A percentile compares a stretch with the other conserved stretches of the same genome.
phyloP scores from a whole-genome alignment of 495 filamentous ascomycete genomes.

The Talaromyces wortmannii region DNA sequence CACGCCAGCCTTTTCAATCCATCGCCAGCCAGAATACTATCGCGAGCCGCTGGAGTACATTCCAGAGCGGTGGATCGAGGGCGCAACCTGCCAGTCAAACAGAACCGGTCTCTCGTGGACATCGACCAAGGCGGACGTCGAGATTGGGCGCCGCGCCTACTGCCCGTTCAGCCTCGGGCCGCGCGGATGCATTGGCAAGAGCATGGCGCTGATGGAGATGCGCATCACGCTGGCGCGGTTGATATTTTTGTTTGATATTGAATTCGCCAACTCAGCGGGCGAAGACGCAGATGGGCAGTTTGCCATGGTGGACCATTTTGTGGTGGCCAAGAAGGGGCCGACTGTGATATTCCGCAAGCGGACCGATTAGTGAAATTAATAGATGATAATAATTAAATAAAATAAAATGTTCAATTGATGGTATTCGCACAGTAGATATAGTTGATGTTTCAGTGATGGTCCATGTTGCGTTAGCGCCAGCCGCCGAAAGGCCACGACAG shows the following conservation, averaged over 20 bases:
- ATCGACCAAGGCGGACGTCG: slow-evolving; percentile 29
- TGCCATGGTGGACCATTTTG: slow-evolving; percentile 41
- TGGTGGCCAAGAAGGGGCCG: slow-evolving; percentile 35
- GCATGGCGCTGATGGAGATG: slow-evolving; percentile 50
- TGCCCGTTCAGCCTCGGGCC: slow-evolving; percentile 52
- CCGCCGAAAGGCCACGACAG: too few species aligned
- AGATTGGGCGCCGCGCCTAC: slow-evolving; percentile 37
- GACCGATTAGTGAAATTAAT: not conserved
- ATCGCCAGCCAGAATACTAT: slow-evolving; percentile 50
- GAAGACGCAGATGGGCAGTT: slow-evolving; percentile 36
- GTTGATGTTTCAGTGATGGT: too few species aligned
- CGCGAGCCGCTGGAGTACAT: slow-evolving; percentile 37
- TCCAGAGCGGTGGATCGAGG: slow-evolving; percentile 51
- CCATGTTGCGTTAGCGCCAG: too few species aligned
- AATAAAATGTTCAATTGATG: too few species aligned
- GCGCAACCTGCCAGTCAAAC: slow-evolving; percentile 17
- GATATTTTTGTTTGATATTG: slow-evolving; percentile 40
- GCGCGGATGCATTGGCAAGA: slow-evolving; percentile 51
- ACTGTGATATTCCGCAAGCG: slow-evolving; percentile 28
- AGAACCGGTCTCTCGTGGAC: slow-evolving; percentile 14
- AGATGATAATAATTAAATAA: not conserved
- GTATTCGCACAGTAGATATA: too few species aligned
- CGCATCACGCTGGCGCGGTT: slow-evolving; percentile 42
- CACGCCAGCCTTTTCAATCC: slow-evolving; percentile 47
- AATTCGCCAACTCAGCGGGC: slow-evolving; percentile 28